These are phyloP conservation scores for Cyclocybe aegerita DNA, from an alignment of 768 basidiomycete species.

Conservation along the genomic window DNA sequence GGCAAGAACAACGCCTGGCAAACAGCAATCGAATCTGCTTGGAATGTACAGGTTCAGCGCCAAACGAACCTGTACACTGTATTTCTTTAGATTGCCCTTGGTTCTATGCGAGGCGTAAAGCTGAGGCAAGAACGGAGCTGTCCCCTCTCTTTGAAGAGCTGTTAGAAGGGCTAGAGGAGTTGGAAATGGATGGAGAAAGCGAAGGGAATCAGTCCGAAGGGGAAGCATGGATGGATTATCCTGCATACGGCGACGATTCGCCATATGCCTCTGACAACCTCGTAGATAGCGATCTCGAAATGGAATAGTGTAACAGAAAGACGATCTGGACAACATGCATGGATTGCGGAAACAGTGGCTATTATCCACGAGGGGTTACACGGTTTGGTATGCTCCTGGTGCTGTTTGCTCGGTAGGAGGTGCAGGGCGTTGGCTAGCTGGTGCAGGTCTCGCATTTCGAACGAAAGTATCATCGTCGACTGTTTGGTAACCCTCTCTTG, in stretches of 20 bases:
- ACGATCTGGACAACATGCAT: background rate
- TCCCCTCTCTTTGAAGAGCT: constrained; percentile 31
- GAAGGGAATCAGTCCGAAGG: constrained; percentile 8
- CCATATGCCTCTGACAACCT: background rate
- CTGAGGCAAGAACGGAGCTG: constrained; percentile 42
- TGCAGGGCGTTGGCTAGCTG: constrained; percentile 21
- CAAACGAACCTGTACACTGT: constrained; percentile 65
- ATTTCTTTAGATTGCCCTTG: constrained; percentile 87
- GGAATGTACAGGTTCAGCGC: constrained; percentile 60
- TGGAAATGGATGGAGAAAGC: constrained; percentile 13
- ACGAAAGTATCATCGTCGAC: constrained; percentile 51
- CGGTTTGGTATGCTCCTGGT: constrained; percentile 44
- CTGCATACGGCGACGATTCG: background rate
- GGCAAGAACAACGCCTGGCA: constrained; percentile 52
- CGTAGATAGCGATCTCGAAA: too few species aligned
- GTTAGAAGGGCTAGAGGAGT: constrained; percentile 31
- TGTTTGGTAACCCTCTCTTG: constrained; percentile 60
- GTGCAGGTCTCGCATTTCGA: constrained; percentile 24
- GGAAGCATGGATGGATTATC: background rate
- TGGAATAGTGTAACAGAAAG: background rate
- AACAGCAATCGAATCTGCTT: constrained; percentile 70
- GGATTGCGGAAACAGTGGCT: background rate
- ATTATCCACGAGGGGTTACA: constrained; percentile 18
- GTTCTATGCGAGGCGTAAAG: constrained; percentile 70
- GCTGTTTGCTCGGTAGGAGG: constrained; percentile 23